Percentiles rank a stretch among this genome's conserved stretches.
Evolutionary conservation across 2,329 filamentous ascomycete genomes (phyloP).

Genomic region (Aureobasidium sp.): DNA sequence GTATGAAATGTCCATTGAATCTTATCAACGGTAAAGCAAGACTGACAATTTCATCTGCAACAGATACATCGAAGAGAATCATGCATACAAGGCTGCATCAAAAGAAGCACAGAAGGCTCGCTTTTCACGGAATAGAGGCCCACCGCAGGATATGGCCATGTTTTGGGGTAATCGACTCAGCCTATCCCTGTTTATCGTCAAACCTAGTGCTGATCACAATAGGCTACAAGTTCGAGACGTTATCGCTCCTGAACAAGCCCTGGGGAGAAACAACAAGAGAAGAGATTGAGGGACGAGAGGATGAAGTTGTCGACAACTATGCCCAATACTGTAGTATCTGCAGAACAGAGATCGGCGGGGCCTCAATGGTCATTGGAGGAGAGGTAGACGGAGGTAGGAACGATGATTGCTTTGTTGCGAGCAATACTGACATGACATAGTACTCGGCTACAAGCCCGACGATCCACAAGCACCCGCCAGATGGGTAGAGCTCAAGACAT

Average conservation of each 20-base stretch:
- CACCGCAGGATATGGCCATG: slow-evolving; percentile 71
- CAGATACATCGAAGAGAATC: slow-evolving; percentile 90
- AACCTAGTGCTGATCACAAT: too few species aligned
- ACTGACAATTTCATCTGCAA: slow-evolving; percentile 8
- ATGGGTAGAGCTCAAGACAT: slow-evolving; percentile 94
- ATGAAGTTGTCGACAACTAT: slow-evolving; percentile 72
- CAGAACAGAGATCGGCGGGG: slow-evolving; percentile 72
- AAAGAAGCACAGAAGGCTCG: slow-evolving; percentile 49
- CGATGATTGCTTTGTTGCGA: background rate
- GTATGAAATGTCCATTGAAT: slow-evolving; percentile 27
- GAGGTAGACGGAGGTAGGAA: slow-evolving; percentile 79
- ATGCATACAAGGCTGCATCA: slow-evolving; percentile 59
- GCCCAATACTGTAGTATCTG: slow-evolving; percentile 95
- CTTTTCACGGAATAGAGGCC: slow-evolving; percentile 20
- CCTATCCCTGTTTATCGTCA: too few species aligned
- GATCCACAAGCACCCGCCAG: slow-evolving; percentile 61
- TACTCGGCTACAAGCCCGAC: slow-evolving; percentile 74
- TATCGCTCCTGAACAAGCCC: slow-evolving; percentile 64
- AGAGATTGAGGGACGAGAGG: slow-evolving; percentile 67
- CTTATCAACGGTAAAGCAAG: background rate
- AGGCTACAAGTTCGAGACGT: slow-evolving; percentile 95
- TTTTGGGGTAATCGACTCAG: slow-evolving; percentile 97
- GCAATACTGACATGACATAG: slow-evolving; percentile 31
- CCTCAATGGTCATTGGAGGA: slow-evolving; percentile 70
- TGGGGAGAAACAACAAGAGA: slow-evolving; percentile 67